Evolutionary conservation across 2,329 filamentous ascomycete genomes (phyloP).

Genomic region (Monosporascus ibericus): DNA sequence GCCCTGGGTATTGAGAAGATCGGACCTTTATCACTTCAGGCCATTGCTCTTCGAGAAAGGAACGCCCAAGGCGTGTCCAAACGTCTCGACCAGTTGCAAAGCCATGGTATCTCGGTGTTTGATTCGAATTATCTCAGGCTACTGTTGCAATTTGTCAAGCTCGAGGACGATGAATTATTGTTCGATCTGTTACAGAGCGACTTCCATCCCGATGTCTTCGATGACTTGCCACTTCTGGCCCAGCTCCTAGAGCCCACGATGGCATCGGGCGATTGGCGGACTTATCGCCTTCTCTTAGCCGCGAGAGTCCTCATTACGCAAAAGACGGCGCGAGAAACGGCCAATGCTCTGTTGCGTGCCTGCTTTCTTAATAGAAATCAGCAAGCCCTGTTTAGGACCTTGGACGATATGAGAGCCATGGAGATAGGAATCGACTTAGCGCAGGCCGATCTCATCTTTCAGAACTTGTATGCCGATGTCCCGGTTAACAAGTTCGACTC

Average conservation of each 20-base stretch:
- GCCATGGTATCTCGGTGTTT: slow-evolving; percentile 56
- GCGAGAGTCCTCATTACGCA: slow-evolving; percentile 31
- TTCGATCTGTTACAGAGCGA: slow-evolving; percentile 40
- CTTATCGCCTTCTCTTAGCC: slow-evolving; percentile 37
- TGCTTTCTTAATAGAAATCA: slow-evolving; percentile 23
- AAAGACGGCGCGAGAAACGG: slow-evolving; percentile 20
- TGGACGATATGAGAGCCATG: slow-evolving; percentile 32
- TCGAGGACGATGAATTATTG: slow-evolving; percentile 46
- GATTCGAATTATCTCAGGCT: slow-evolving; percentile 59
- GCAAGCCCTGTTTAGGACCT: slow-evolving; percentile 23
- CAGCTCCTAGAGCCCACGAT: slow-evolving; percentile 30
- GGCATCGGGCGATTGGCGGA: slow-evolving; percentile 33
- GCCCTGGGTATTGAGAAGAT: slow-evolving; percentile 67
- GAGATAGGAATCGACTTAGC: slow-evolving; percentile 25
- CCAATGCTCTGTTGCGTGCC: slow-evolving; percentile 29
- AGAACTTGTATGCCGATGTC: slow-evolving; percentile 19
- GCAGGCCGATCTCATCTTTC: slow-evolving; percentile 23
- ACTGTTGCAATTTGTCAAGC: slow-evolving; percentile 56
- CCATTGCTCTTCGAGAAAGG: slow-evolving; percentile 63
- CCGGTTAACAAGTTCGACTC: slow-evolving; percentile 5
- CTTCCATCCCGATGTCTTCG: slow-evolving; percentile 51
- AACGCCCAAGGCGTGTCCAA: slow-evolving; percentile 48
- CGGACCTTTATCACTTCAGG: slow-evolving; percentile 70
- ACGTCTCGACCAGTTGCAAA: slow-evolving; percentile 55
- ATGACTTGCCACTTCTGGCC: slow-evolving; percentile 36